A percentile compares a stretch with the other conserved stretches of the same genome.
phyloP scores from a whole-genome alignment of 352 stramenopile species.

The Saprolegnia parasitica region DNA sequence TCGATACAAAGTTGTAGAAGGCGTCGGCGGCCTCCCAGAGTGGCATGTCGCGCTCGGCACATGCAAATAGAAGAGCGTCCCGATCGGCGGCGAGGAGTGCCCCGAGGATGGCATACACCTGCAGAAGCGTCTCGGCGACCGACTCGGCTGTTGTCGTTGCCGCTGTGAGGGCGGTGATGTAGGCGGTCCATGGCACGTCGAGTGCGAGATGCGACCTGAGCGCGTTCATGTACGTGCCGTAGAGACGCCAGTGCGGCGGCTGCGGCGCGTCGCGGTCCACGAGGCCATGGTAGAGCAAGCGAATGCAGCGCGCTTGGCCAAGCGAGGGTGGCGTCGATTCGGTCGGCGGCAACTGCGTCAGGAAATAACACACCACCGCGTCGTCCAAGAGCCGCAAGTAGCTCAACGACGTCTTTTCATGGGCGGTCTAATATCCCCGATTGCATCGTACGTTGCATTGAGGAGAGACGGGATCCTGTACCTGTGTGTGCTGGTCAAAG shows the following conservation, averaged over 20 bases:
- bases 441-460: too few species aligned
- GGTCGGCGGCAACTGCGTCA: neutral
- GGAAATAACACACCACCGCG: neutral
- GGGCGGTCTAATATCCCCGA: neutral
- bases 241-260: conserved; percentile 13
- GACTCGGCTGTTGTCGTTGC: neutral
- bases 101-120: conserved; percentile 7
- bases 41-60: neutral
- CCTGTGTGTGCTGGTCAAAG: conserved; percentile 9
- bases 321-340: too few species aligned
- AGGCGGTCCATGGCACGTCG: neutral
- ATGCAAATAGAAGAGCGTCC: neutral
- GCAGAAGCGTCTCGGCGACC: conserved; percentile 19
- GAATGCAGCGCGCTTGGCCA: neutral
- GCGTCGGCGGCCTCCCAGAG: neutral
- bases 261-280: neutral
- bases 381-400: neutral
- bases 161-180: neutral
- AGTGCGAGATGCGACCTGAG: neutral
- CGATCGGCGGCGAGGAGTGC: neutral
- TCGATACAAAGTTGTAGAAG: neutral
- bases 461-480: neutral
- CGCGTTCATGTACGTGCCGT: conserved; percentile 2
- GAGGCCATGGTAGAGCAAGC: neutral
- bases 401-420: neutral